These are phyloP conservation scores for Bodo saltans DNA, from an alignment of 78 protist species.

Conservation along the genomic window DNA sequence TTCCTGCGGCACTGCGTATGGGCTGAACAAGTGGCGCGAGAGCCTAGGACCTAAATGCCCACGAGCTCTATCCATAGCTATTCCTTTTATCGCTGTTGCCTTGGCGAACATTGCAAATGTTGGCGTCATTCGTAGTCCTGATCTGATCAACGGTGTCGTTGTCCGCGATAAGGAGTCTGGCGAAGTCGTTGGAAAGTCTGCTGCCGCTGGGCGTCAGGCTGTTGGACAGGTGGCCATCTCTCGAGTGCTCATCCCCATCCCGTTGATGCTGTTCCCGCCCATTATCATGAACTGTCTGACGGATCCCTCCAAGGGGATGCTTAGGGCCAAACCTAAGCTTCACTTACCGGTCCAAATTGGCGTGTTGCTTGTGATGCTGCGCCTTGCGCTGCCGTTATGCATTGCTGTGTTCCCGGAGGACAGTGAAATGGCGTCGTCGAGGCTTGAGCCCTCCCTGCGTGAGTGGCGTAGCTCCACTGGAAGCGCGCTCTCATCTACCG, in stretches of 20 bases:
- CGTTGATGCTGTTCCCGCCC: neutral
- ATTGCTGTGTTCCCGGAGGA: neutral
- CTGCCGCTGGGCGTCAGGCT: neutral
- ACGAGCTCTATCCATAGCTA: neutral
- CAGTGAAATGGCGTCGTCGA: neutral
- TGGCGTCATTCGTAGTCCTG: neutral
- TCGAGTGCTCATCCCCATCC: neutral
- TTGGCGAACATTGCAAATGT: slow-evolving; percentile 59
- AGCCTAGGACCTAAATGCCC: neutral
- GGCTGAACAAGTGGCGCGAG: no score
- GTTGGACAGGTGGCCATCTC: neutral
- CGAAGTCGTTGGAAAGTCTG: neutral
- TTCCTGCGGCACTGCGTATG: neutral
- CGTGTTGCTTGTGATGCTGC: neutral
- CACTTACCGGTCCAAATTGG: neutral
- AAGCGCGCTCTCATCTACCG: neutral
- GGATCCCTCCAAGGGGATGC: neutral
- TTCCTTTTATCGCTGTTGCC: slow-evolving; percentile 57
- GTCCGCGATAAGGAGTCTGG: neutral
- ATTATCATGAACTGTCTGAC: neutral
- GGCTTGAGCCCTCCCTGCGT: neutral
- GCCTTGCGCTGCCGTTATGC: neutral
- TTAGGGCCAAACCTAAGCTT: neutral
- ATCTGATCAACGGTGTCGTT: neutral
- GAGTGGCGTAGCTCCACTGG: neutral